Evolutionary conservation across 306 rosid genomes (phyloP), one percentile per base, ranked within the genome.

Genomic region (Mimosa pudica): DNA sequence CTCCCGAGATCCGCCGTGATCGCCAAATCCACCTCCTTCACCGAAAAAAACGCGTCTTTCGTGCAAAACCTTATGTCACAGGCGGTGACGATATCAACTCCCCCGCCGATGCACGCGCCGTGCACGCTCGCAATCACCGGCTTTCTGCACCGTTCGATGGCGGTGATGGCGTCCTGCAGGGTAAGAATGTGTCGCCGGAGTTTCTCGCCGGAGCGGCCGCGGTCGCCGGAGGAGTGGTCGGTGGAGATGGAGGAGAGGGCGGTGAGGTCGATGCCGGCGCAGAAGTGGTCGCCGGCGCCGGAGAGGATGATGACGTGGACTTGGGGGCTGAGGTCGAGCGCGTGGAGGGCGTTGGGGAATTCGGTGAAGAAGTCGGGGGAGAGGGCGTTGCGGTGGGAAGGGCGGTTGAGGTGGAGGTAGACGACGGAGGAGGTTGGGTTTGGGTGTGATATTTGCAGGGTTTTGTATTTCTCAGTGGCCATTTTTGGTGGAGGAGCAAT

Each of bases 31-130:
- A 94, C 97, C 87, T 94, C 95, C 78, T 88, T 91, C 70, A 94
- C 98, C 54, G 95, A 91, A 84, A 94, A 92, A 44, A 88, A 88
- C 18, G 98, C 98, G 9, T 92, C 95, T 69, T 76, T 77, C 30
- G 88, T 84, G 65, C 97, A 94, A 30, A 70, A 84, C 87, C 98
- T 89, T 46, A 94, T 46, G 74, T 94, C 98, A 78, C 97, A 94
- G 58, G 97, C 97, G 10, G 97, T 89, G 11, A 88, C 35, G 16
- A 94, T 81, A 69, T 94, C 98, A 10, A 94, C 60, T 6, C 86
- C 97, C 17, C 95, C 97, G 9, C 98, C 97, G 42, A 94, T 87
- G 57, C 98, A 91, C 4, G 87, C 98, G 6, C 98, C 97, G 4
- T 87, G 89, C 61, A 94, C 71, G n/a, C 90, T 78, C 0, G 92